Evolutionary conservation across 768 basidiomycete species (phyloP), one percentile per base, ranked within the genome.

Genomic region (Lentinula raphanica): DNA sequence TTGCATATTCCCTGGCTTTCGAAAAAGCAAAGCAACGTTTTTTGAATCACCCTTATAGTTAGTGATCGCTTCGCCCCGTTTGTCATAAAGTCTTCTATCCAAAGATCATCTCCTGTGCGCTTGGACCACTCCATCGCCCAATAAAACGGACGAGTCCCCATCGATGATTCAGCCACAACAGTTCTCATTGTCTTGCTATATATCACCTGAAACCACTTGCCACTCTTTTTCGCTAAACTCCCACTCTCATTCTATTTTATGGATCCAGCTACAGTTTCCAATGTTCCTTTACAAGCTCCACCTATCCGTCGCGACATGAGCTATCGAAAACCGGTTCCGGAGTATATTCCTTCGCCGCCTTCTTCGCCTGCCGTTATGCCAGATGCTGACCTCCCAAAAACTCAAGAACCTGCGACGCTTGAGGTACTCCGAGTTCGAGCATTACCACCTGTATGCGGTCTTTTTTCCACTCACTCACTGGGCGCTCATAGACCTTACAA

Each of bases 251-350:
- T 59, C 19, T 46, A 54, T 13, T 45, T 39, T 29, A 59, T 45
- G 51, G 28, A 54, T 40, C 31, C 29, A 15, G n/a, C 25, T 35
- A 5, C 53, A 38, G 21, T 23, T 46, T 31, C 44, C 3, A 25
- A 29, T 17, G 38, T 36, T 46, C 23, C 54, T 28, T 19, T 35
- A 7, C 54, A 40, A 54, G 21, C 54, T 56, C 40, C 40, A 13
- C 56, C 46, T 7, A 28, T 57, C 32, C 71, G 67, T 56, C 74
- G 73, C 46, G 69, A 70, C 64, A 82, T 81, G 80, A 86, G 82
- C 68, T 84, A 86, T 68, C 77, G 87, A 54, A 90, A 90, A 67
- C 88, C 88, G 31, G 86, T 81, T 39, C 88, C 88, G 3, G 70
- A 71, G 54, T 88, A 82, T 69, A 75, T 86, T 44, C 87, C 87